Conservation (phyloP, 78 protist species). For the Cavenderia fasciculata region DNA sequence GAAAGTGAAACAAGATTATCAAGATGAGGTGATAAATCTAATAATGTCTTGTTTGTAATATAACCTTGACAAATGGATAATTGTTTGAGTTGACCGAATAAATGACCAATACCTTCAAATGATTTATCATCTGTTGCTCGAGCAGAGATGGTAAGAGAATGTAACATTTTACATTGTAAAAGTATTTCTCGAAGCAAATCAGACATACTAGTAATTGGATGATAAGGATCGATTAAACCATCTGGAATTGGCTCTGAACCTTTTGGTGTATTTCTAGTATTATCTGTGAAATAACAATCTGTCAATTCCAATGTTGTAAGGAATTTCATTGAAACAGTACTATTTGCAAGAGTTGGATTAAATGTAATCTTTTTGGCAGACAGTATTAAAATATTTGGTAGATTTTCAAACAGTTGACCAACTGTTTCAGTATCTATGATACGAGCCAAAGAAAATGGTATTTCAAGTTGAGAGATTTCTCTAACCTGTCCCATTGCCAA, state of each 20-base stretch:
- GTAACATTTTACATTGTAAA: background rate
- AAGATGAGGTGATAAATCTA: background rate
- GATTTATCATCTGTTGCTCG: background rate
- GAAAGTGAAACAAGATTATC: background rate
- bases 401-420: background rate
- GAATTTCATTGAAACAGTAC: background rate
- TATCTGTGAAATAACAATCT: background rate
- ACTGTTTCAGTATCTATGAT: background rate
- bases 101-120: conserved; percentile 10
- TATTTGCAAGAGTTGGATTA: background rate
- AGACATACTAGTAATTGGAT: too few relatives aligned
- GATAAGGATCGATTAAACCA: background rate
- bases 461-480: background rate
- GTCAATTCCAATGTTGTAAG: background rate
- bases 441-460: background rate
- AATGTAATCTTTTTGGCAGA: background rate
- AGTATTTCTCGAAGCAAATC: conserved; percentile 7
- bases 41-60: conserved; percentile 4
- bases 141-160: background rate
- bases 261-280: background rate
- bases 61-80: background rate
- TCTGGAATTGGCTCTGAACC: background rate
- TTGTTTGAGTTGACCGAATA: background rate
- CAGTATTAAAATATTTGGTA: background rate
- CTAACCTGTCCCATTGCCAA: background rate